Evolutionary conservation across 352 stramenopile species (phyloP).

Genomic region (Pythium sp.): DNA sequence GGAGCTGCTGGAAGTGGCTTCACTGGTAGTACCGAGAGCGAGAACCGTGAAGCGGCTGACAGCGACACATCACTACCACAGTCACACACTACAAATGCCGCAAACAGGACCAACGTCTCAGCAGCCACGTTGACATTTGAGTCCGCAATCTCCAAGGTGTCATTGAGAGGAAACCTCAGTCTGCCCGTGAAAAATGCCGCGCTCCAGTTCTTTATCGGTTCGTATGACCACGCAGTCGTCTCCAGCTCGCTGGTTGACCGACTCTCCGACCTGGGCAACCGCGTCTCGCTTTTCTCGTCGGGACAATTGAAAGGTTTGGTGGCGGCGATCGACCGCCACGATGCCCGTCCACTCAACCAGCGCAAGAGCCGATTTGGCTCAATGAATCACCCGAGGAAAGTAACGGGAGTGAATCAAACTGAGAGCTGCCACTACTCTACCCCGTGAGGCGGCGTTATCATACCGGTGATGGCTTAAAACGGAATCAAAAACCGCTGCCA

Average conservation of each 20-base stretch:
- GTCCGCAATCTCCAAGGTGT: slow-evolving; percentile 2
- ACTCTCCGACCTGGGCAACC: background rate
- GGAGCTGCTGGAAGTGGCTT: background rate
- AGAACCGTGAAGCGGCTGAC: background rate
- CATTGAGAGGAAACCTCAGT: background rate
- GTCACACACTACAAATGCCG: background rate
- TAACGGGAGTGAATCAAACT: too few species aligned
- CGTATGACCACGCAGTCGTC: background rate
- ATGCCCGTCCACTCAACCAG: background rate
- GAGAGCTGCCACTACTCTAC: background rate
- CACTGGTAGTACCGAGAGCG: background rate
- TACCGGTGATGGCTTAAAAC: background rate
- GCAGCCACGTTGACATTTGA: background rate
- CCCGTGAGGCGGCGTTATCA: background rate
- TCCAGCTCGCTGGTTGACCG: background rate
- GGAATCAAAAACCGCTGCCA: background rate
- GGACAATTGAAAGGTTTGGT: background rate
- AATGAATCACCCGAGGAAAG: background rate
- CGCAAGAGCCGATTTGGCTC: background rate
- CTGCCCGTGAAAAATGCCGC: background rate
- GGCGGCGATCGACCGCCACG: slow-evolving; percentile 3
- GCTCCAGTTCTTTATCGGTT: background rate
- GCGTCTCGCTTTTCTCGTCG: background rate
- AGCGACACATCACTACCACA: background rate
- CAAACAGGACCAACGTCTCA: background rate